phyloP scores from a whole-genome alignment of 2,329 filamentous ascomycete genomes.

The Phyllachora maydis region DNA sequence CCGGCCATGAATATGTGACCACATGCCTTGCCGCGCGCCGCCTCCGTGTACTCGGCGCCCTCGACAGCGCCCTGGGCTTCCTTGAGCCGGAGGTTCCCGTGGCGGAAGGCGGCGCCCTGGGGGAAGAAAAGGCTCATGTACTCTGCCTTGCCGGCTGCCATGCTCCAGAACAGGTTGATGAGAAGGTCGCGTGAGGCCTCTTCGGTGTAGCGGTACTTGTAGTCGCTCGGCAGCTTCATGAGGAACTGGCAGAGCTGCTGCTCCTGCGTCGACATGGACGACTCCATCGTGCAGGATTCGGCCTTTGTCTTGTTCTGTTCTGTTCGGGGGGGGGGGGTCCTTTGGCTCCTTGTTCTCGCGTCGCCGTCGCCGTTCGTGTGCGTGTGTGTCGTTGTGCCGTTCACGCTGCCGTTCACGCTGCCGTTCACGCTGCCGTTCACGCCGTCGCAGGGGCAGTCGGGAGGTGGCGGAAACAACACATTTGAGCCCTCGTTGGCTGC shows the following conservation, averaged over 20 bases:
- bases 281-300: too few species aligned
- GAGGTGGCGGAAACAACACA: too few species aligned
- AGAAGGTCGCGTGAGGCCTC: slow-evolving; percentile 53
- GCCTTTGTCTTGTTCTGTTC: too few species aligned
- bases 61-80: slow-evolving; percentile 84
- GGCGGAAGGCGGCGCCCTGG: slow-evolving; percentile 40
- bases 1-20: slow-evolving; percentile 93
- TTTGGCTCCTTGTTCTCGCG: too few species aligned
- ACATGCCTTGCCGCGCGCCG: slow-evolving; percentile 79
- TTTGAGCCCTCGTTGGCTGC: too few species aligned
- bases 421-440: too few species aligned
- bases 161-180: slow-evolving; percentile 65
- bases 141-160: slow-evolving; percentile 55
- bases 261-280: slow-evolving; percentile 44
- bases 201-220: slow-evolving; percentile 56
- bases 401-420: too few species aligned
- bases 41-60: slow-evolving; percentile 84
- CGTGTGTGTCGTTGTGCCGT: too few species aligned
- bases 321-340: too few species aligned
- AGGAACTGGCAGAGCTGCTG: slow-evolving; percentile 69
- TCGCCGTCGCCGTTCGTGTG: too few species aligned
- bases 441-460: too few species aligned
- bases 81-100: slow-evolving; percentile 50
- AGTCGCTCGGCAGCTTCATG: slow-evolving; percentile 51
- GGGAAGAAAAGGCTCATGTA: slow-evolving; percentile 71